A percentile compares a stretch with the other conserved stretches of the same genome.
phyloP scores from a whole-genome alignment of 2,329 filamentous ascomycete species.

The Calonectria crousiana region DNA sequence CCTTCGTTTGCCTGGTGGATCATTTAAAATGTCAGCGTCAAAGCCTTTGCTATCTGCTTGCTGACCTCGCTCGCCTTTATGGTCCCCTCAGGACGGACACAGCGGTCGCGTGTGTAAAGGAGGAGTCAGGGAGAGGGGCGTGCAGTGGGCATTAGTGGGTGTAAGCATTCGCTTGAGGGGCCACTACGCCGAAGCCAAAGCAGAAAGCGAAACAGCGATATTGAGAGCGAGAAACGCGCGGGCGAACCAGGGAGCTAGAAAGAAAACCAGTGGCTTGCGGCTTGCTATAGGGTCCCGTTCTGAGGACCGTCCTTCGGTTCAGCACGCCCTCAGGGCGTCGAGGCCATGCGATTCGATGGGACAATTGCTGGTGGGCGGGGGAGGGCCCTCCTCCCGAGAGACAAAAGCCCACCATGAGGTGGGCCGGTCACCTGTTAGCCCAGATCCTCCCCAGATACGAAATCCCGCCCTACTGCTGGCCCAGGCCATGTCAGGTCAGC shows the following conservation, averaged over 20 bases:
- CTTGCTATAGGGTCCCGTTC: conserved; percentile 37
- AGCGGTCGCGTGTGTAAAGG: conserved; percentile 10
- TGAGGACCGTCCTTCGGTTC: conserved; percentile 27
- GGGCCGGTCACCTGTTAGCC: conserved; percentile 43
- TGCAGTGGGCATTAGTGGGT: conserved; percentile 8
- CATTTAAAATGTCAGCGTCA: conserved; percentile 4
- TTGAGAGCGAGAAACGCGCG: conserved; percentile 29
- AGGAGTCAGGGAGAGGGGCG: conserved; percentile 12
- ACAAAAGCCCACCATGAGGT: conserved; percentile 34
- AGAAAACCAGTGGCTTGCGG: conserved; percentile 39
- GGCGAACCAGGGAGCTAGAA: conserved; percentile 37
- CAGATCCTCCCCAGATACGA: conserved; percentile 45
- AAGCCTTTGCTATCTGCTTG: conserved; percentile 9
- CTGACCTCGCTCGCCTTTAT: conserved; percentile 4
- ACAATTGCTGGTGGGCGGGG: conserved; percentile 30
- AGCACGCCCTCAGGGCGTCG: conserved; percentile 29
- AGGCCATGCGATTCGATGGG: conserved; percentile 42
- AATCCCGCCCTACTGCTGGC: conserved; percentile 30
- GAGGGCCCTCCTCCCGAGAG: conserved; percentile 37
- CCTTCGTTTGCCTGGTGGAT: conserved; percentile 28
- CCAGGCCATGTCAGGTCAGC: conserved; percentile 19
- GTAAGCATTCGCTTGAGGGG: conserved; percentile 19
- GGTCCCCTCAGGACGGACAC: background rate
- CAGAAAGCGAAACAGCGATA: conserved; percentile 21
- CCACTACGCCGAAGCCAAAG: conserved; percentile 22